A percentile compares a stretch with the other conserved stretches of the same genome.
Conservation (phyloP, 306 rosid genomes). For the Echinosophora koreensis region DNA sequence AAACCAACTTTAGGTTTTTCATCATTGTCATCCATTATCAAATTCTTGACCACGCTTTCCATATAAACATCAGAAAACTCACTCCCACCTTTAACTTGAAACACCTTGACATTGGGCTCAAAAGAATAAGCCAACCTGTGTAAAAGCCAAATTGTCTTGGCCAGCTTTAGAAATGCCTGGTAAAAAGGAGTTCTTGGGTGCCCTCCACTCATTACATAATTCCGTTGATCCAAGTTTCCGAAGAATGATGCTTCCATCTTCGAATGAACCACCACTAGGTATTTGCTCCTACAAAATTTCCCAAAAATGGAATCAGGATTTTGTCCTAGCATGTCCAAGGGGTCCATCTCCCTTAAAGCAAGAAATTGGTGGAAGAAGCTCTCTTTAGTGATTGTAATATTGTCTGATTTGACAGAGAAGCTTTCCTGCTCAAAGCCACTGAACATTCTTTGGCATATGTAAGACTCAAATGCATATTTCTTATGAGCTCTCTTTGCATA, state of each 20-base stretch:
- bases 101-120: slow-evolving; percentile 84
- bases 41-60: slow-evolving; percentile 92
- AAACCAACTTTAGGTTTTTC: slow-evolving; percentile 87
- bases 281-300: slow-evolving; percentile 91
- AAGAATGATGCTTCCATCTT: slow-evolving; percentile 98
- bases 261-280: slow-evolving; percentile 87
- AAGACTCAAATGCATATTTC: slow-evolving; percentile 97
- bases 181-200: slow-evolving; percentile 98
- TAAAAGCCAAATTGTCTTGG: slow-evolving; percentile 93
- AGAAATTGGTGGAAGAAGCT: slow-evolving; percentile 90
- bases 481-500: slow-evolving; percentile 98
- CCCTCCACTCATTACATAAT: slow-evolving; percentile 85
- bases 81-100: slow-evolving; percentile 91
- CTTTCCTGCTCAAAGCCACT: slow-evolving; percentile 90
- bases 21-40: slow-evolving; percentile 74
- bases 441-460: slow-evolving; percentile 95
- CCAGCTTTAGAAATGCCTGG: slow-evolving; percentile 92
- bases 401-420: slow-evolving; percentile 72
- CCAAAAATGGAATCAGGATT: slow-evolving; percentile 94
- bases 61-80: slow-evolving; percentile 93
- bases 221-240: slow-evolving; percentile 92
- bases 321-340: slow-evolving; percentile 92
- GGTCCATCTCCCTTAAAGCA: slow-evolving; percentile 89
- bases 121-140: slow-evolving; percentile 88
- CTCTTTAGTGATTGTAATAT: slow-evolving; percentile 62